Evolutionary conservation across 176 grass and related monocot species (phyloP).

Genomic region (Phoenix roebelenii): DNA sequence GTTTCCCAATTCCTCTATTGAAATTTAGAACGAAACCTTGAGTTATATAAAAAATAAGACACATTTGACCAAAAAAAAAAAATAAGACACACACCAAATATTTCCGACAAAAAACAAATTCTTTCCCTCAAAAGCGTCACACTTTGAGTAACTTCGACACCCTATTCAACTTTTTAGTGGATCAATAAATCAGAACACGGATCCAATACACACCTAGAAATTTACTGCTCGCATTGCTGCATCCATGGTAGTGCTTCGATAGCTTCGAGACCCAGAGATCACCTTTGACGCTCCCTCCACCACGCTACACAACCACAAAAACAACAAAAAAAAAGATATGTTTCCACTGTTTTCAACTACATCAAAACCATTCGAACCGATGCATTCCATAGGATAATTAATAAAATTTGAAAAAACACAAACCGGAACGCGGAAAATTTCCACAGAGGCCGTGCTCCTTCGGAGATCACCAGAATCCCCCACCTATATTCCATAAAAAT

Average conservation of each 20-base stretch:
- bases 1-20: no score
- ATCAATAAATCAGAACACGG: no score
- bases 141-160: no score
- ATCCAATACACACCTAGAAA: slow-evolving; percentile 44
- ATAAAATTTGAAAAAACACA: slow-evolving; percentile 6
- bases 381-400: neutral
- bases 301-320: slow-evolving; percentile 41
- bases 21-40: no score
- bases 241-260: slow-evolving; percentile 59
- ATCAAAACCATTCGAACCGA: neutral
- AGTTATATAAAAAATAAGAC: no score
- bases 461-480: slow-evolving; percentile 23
- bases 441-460: slow-evolving; percentile 1
- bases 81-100: no score
- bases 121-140: no score
- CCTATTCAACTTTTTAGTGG: no score
- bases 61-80: no score
- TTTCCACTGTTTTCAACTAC: neutral
- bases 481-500: slow-evolving; percentile 20
- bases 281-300: slow-evolving; percentile 20
- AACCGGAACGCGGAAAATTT: slow-evolving; percentile 41
- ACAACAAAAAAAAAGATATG: neutral
- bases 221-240: slow-evolving; percentile 71
- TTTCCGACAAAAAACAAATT: no score
- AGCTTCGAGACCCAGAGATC: slow-evolving; percentile 82